A percentile compares a stretch with the other conserved stretches of the same genome.
These are phyloP conservation scores for Westerdykella sp. DNA, from an alignment of 2,329 filamentous ascomycete genomes.

Conservation along the genomic window DNA sequence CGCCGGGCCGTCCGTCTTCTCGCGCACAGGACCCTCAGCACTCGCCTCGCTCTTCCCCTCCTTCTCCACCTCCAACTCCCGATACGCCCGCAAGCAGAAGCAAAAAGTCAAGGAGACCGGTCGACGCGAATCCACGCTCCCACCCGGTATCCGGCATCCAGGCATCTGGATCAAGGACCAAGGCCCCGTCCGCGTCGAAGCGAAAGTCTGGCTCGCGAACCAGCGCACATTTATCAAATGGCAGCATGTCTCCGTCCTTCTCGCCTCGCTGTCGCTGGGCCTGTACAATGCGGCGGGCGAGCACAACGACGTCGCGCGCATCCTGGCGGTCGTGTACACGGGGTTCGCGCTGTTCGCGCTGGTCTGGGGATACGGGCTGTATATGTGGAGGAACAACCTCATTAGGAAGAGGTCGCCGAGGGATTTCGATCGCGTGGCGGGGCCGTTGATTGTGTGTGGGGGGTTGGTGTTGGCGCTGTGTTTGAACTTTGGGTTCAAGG, in stretches of 20 bases:
- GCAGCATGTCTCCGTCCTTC: conserved; percentile 88
- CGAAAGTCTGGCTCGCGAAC: conserved; percentile 98
- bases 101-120: conserved; percentile 26
- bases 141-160: conserved; percentile 82
- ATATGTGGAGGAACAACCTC: conserved; percentile 67
- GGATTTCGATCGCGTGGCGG: conserved; percentile 85
- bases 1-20: conserved; percentile 29
- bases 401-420: conserved; percentile 81
- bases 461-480: conserved; percentile 72
- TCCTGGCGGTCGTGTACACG: conserved; percentile 78
- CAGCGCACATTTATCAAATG: conserved; percentile 98
- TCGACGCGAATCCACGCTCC: conserved; percentile 52
- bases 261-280: conserved; percentile 75
- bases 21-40: conserved; percentile 45
- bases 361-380: conserved; percentile 80
- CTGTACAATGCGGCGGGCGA: conserved; percentile 83
- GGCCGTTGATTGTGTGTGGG: conserved; percentile 75
- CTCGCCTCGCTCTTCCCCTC: conserved; percentile 71
- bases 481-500: conserved; percentile 85
- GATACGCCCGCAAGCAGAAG: conserved; percentile 47
- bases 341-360: conserved; percentile 75
- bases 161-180: conserved; percentile 89
- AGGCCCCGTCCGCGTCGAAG: conserved; percentile 86
- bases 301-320: conserved; percentile 64
- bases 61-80: conserved; percentile 73